phyloP scores from a whole-genome alignment of 345 rosid species.

The Melaleuca alternifolia region DNA sequence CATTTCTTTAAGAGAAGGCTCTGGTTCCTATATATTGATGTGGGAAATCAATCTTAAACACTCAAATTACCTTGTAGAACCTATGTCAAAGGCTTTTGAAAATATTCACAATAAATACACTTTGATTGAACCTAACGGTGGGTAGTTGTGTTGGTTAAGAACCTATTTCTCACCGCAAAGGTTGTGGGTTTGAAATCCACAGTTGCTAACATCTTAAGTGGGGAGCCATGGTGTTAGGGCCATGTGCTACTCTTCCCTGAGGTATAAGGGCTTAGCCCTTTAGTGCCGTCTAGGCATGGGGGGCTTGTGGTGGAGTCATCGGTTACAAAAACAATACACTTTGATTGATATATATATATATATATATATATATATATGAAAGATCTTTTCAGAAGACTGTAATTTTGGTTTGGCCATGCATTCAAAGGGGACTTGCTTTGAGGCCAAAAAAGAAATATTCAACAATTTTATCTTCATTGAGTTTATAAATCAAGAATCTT shows the following conservation, averaged over 20 bases:
- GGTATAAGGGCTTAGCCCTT: too few species aligned
- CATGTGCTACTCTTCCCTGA: too few species aligned
- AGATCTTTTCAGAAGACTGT: not conserved
- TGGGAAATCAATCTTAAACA: not conserved
- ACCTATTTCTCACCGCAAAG: too few species aligned
- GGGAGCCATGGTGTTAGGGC: too few species aligned
- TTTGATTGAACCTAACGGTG: too few species aligned
- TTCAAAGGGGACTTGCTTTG: not conserved
- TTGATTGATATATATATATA: not conserved
- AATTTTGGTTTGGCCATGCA: not conserved
- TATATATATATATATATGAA: too few species aligned
- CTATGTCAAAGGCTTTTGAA: not conserved
- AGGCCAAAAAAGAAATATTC: not conserved
- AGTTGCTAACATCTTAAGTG: too few species aligned
- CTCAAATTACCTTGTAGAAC: not conserved
- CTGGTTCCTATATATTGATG: not conserved
- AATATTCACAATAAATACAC: not conserved
- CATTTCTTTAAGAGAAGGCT: not conserved
- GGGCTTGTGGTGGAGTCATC: too few species aligned
- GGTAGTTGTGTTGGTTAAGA: too few species aligned
- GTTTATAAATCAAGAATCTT: not conserved
- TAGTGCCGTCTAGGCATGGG: too few species aligned
- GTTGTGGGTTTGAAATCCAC: too few species aligned
- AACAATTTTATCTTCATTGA: not conserved
- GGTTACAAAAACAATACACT: too few species aligned